Evolutionary conservation across 257 asterid species (phyloP), one percentile per base, ranked within the genome.

Genomic region (Nicotiana undulata): DNA sequence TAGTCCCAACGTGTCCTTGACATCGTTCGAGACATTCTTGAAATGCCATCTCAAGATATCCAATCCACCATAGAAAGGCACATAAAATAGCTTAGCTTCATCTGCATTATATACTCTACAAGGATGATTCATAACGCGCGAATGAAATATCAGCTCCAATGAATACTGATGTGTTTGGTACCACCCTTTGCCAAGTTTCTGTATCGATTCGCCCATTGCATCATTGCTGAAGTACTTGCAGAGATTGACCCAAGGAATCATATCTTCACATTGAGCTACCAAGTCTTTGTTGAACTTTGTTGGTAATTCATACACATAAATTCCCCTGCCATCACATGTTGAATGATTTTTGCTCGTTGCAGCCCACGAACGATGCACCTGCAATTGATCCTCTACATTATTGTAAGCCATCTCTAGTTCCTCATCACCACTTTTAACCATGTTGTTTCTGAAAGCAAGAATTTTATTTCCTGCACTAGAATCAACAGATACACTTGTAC

Each of bases 41-140:
- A 93, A 93, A 79, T 91, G 94, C 96, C 96, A 90, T 83, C 96
- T 85, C 59, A 93, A 53, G 81, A 90, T 77, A 59, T 93, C 97
- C 4, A 93, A 91, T 22, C 97, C 96, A 0, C 91, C 94, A 37
- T 93, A 93, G 74, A 85, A 93, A 0, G 97, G 97, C 7, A 93
- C 96, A 31, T 90, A 91, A 66, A 93, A 90, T 6, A 93, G 87
- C 81, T 75, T 87, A 11, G 96, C 97, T 40, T 85, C 83, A 20
- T 82, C 82, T 34, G 81, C 81, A 76, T 87, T 75, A 72, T 84
- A 77, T 24, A 91, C 93, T 81, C 94, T 88, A 70, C 97, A 93
- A 11, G 91, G 92, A 85, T 93, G 97, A 46, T 87, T 91, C 56
- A 88, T 82, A 58, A 86, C 70, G 6, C 90, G 89, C 0, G 89